phyloP scores from a whole-genome alignment of 176 grass and related monocot genomes.

The Cenchrus purpureus region DNA sequence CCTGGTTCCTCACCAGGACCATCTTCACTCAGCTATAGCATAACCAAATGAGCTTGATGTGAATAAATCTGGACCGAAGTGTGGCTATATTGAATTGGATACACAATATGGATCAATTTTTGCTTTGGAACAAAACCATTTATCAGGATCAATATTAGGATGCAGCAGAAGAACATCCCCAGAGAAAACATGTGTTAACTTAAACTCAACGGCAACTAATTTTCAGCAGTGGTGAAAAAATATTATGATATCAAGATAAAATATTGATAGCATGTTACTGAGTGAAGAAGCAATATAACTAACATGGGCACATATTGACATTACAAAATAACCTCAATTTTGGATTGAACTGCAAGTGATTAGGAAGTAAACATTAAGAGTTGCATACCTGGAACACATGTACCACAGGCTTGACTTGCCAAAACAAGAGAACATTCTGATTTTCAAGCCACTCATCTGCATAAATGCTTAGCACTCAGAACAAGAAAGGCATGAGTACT shows the following conservation, averaged over 20 bases:
- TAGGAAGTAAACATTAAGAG: background rate
- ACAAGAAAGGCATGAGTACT: constrained; percentile 5
- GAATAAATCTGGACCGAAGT: constrained; percentile 19
- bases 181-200: constrained; percentile 4
- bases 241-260: constrained; percentile 28
- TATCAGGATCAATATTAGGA: background rate
- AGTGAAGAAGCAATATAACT: constrained; percentile 27
- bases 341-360: constrained; percentile 20
- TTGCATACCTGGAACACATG: constrained; percentile 86
- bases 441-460: constrained; percentile 78
- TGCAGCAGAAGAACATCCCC: constrained; percentile 14
- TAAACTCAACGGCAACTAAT: constrained; percentile 20
- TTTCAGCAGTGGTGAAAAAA: constrained; percentile 6
- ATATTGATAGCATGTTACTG: constrained; percentile 7
- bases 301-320: background rate
- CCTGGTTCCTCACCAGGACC: constrained; percentile 93
- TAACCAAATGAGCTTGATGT: constrained; percentile 35
- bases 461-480: constrained; percentile 40
- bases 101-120: constrained; percentile 4
- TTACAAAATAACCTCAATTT: background rate
- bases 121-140: constrained; percentile 18
- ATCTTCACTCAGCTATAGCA: constrained; percentile 87
- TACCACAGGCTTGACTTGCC: constrained; percentile 94
- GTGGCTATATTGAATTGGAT: background rate
- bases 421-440: constrained; percentile 88